Conservation (phyloP, 306 rosid species). For the Vigna mungo region DNA sequence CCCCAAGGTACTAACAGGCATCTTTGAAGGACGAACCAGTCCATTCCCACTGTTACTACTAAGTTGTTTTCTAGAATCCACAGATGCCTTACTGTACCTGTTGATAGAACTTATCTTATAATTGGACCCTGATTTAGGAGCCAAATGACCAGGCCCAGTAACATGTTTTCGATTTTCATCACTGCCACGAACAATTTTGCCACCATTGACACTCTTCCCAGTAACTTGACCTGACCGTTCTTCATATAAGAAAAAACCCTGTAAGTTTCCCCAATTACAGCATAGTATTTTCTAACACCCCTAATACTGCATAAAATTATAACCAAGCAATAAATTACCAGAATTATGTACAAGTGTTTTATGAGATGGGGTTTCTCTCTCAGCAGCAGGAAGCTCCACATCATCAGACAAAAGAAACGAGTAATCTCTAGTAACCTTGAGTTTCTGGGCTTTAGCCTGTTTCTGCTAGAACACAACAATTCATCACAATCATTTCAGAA, state of each 20-base stretch:
- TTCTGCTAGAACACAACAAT: slow-evolving; percentile 56
- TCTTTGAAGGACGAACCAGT: slow-evolving; percentile 71
- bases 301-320: slow-evolving; percentile 36
- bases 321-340: slow-evolving; percentile 60
- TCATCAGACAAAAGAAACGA: slow-evolving; percentile 86
- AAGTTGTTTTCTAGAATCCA: slow-evolving; percentile 71
- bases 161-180: slow-evolving; percentile 56
- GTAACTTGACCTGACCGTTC: slow-evolving; percentile 64
- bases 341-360: slow-evolving; percentile 49
- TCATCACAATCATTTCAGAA: slow-evolving; percentile 36
- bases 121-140: slow-evolving; percentile 54
- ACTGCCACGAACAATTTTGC: slow-evolving; percentile 47
- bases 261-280: slow-evolving; percentile 64
- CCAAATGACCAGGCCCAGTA: slow-evolving; percentile 55
- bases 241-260: slow-evolving; percentile 70
- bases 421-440: slow-evolving; percentile 89
- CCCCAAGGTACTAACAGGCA: slow-evolving; percentile 49
- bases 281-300: slow-evolving; percentile 47
- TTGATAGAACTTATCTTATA: slow-evolving; percentile 57
- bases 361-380: slow-evolving; percentile 55
- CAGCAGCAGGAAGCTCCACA: slow-evolving; percentile 71
- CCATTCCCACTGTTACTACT: slow-evolving; percentile 64
- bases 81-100: slow-evolving; percentile 47
- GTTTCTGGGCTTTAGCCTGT: slow-evolving; percentile 66
- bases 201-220: slow-evolving; percentile 51